These are phyloP conservation scores for Tripterygium wilfordii DNA, from an alignment of 177 flowering plant genomes.

Conservation along the genomic window DNA sequence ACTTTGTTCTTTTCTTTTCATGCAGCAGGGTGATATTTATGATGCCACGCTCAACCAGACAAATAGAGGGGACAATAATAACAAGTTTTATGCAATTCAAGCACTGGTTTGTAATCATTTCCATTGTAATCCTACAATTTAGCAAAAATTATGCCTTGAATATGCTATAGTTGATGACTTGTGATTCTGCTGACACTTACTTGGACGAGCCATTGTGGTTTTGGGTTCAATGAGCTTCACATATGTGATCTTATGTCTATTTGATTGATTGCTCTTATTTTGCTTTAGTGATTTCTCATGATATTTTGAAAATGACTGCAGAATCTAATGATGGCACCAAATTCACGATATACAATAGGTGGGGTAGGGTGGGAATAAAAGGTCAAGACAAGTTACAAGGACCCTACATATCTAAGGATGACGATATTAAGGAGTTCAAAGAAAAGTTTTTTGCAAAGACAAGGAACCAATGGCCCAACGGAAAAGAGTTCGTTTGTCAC, in stretches of 20 bases:
- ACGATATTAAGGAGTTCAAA: slow-evolving; percentile 59
- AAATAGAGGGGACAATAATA: slow-evolving; percentile 79
- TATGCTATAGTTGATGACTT: too few species aligned
- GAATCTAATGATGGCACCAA: slow-evolving; percentile 71
- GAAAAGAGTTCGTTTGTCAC: slow-evolving; percentile 46
- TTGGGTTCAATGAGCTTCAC: too few species aligned
- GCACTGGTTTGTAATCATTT: slow-evolving; percentile 69
- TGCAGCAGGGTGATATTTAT: slow-evolving; percentile 76
- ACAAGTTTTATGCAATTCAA: slow-evolving; percentile 88
- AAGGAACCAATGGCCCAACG: slow-evolving; percentile 55
- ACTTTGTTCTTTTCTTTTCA: not conserved
- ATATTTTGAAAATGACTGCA: slow-evolving; percentile 26
- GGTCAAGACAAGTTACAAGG: slow-evolving; percentile 81
- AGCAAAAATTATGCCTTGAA: too few species aligned
- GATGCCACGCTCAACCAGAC: slow-evolving; percentile 97
- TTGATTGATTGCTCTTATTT: slow-evolving; percentile 1
- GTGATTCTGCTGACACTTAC: too few species aligned
- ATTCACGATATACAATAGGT: slow-evolving; percentile 71
- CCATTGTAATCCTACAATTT: too few species aligned
- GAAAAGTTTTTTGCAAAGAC: slow-evolving; percentile 70
- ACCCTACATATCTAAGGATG: slow-evolving; percentile 46
- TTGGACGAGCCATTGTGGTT: too few species aligned
- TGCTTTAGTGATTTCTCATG: too few species aligned
- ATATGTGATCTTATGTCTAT: too few species aligned
- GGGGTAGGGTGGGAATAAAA: slow-evolving; percentile 95